These are phyloP conservation scores for Beauveria pseudobassiana DNA, from an alignment of 2,329 filamentous ascomycete genomes.

Conservation along the genomic window DNA sequence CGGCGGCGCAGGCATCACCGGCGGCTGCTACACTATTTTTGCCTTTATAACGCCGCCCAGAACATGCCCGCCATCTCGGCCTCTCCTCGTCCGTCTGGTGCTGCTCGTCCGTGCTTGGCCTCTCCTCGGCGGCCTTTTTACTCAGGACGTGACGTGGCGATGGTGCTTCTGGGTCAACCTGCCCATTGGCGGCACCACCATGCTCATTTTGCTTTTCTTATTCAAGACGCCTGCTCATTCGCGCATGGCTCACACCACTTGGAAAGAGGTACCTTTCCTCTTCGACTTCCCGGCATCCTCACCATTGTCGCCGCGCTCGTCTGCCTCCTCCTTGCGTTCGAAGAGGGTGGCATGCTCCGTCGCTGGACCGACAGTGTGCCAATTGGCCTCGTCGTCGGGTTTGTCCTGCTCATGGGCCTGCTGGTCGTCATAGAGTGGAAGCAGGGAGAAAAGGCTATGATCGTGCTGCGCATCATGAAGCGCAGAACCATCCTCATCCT, in stretches of 20 bases:
- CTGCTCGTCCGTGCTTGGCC: constrained; percentile 11
- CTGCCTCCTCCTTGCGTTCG: constrained; percentile 38
- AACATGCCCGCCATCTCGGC: constrained; percentile 20
- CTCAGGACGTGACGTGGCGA: constrained; percentile 19
- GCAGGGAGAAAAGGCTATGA: constrained; percentile 32
- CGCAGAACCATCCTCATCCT: constrained; percentile 25
- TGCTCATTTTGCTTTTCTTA: constrained; percentile 19
- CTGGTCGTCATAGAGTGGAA: constrained; percentile 28
- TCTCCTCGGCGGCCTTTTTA: constrained; percentile 22
- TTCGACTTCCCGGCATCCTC: constrained; percentile 27
- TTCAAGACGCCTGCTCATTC: constrained; percentile 27
- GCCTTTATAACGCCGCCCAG: constrained; percentile 23
- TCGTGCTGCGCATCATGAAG: constrained; percentile 25
- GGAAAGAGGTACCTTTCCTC: constrained; percentile 32
- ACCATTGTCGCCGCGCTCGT: constrained; percentile 27
- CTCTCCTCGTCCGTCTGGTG: too few relatives aligned
- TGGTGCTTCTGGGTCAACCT: constrained; percentile 23
- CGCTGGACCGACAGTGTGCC: constrained; percentile 29
- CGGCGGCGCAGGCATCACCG: constrained; percentile 34
- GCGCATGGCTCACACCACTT: constrained; percentile 20
- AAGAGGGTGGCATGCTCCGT: constrained; percentile 33
- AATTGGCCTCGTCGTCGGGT: constrained; percentile 30
- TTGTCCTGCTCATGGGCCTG: constrained; percentile 19
- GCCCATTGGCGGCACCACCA: constrained; percentile 18
- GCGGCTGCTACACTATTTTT: constrained; percentile 36